Evolutionary conservation across 176 grass and related monocot species (phyloP).

Genomic region (Thalia dealbata): DNA sequence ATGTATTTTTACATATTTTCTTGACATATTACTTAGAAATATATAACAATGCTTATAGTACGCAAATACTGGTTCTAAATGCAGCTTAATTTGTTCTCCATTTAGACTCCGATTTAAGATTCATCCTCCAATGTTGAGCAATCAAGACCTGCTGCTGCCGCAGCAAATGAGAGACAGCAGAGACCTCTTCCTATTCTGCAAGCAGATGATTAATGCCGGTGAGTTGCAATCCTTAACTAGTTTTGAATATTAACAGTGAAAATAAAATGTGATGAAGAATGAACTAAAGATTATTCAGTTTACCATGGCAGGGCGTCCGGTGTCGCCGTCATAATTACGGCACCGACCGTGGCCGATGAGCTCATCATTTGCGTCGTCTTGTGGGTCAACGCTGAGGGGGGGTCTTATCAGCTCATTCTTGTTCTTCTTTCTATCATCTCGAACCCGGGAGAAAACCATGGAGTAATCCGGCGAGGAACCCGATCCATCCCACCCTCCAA

Average conservation of each 20-base stretch:
- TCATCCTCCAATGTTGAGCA: background rate
- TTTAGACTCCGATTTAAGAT: background rate
- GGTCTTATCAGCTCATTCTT: background rate
- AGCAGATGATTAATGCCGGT: background rate
- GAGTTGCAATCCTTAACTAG: too few species aligned
- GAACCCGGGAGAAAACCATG: conserved; percentile 31
- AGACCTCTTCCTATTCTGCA: conserved; percentile 28
- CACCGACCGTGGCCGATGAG: conserved; percentile 2
- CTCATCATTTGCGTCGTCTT: conserved; percentile 3
- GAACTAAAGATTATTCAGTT: background rate
- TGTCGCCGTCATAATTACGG: background rate
- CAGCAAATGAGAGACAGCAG: conserved; percentile 28
- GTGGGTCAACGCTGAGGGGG: background rate
- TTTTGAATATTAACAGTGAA: too few species aligned
- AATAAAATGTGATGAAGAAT: too few species aligned
- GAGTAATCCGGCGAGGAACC: conserved; percentile 19
- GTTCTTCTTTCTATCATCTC: conserved; percentile 26
- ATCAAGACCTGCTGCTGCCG: conserved; percentile 22
- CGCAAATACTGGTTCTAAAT: background rate
- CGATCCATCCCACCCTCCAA: conserved; percentile 35
- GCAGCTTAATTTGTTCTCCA: background rate
- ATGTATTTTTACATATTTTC: background rate
- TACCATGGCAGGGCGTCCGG: background rate
- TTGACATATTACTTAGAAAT: background rate
- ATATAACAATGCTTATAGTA: background rate